phyloP scores from a whole-genome alignment of 805 yeast species.

The Candida saitoana region DNA sequence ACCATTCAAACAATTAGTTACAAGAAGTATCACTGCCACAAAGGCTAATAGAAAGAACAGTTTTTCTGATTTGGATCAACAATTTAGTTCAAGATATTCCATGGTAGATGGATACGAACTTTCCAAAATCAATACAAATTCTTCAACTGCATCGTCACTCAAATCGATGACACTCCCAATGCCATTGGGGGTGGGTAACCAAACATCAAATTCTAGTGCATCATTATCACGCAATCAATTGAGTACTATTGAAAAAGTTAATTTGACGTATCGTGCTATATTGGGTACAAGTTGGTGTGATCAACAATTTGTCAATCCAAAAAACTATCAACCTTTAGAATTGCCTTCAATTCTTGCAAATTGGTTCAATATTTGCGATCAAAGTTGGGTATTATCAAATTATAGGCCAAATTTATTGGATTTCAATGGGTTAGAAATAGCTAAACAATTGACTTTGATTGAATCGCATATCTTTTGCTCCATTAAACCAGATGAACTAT shows the following conservation, averaged over 20 bases:
- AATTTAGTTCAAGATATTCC: conserved; percentile 33
- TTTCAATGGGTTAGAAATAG: conserved; percentile 67
- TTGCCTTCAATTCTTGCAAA: conserved; percentile 35
- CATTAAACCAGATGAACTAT: conserved; percentile 60
- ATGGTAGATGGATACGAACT: conserved; percentile 58
- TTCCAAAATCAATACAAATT: conserved; percentile 46
- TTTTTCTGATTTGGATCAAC: conserved; percentile 22
- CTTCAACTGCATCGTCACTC: conserved; percentile 38
- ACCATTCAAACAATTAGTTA: conserved; percentile 46
- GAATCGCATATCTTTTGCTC: conserved; percentile 65
- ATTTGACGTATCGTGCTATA: conserved; percentile 50
- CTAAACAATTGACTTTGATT: conserved; percentile 70
- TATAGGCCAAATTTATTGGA: conserved; percentile 52
- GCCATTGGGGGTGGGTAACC: conserved; percentile 42
- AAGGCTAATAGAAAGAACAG: conserved; percentile 33
- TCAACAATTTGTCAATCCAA: conserved; percentile 23
- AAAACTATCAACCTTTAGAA: conserved; percentile 27
- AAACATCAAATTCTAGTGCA: conserved; percentile 35
- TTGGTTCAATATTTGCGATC: conserved; percentile 51
- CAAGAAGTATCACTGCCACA: conserved; percentile 44
- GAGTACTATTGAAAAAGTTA: conserved; percentile 45
- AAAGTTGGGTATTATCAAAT: conserved; percentile 54
- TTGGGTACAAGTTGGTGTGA: conserved; percentile 48
- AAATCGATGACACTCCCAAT: conserved; percentile 39
- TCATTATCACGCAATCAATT: conserved; percentile 38